Evolutionary conservation across 345 rosid species (phyloP), one percentile per base, ranked within the genome.

Genomic region (Moricandia moricandioides): DNA sequence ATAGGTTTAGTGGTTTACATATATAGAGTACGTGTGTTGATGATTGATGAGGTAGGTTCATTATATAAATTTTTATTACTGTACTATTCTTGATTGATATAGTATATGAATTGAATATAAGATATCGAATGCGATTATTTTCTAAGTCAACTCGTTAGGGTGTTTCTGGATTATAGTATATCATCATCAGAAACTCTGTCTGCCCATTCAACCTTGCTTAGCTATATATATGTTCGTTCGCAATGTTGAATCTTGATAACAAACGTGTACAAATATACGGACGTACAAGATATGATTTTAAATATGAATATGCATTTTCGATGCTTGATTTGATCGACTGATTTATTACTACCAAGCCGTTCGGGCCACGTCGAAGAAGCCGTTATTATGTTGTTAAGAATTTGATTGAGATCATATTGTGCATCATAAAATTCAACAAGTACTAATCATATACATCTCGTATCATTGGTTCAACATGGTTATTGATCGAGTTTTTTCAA

Each of bases 101-200:
- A 3, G 31, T 21, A 21, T 21, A 21, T 21, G 24, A 21, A 29
- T 29, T 29, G 3, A 29, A 29, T 29, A 29, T 33, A 33, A 5
- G 8, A 33, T 33, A 33, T 33, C 6, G 66, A 18, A 30, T 51
- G 64, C 21, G 56, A 67, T 49, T 24, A 60, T 31, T 14, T 33
- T 10, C 0, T 33, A 2, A 31, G 79, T 75, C 79, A 75, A 67
- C 79, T 75, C 16, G 45, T 68, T n/a, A 63, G 30, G 33, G 62
- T 54, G 65, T 39, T 54, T 29, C 11, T 14, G 31, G 60, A 43
- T 5, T 43, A n/a, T 39, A 39, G 12, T 17, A 49, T 49, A 27
- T 69, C 51, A 39, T 62, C 73, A 68, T 68, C 63, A n/a, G 24
- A 29, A 24, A 13, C 68, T 61, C 70, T 70, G 71, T 56, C 39